Conservation (phyloP, 768 basidiomycete genomes). For the Mycena pura region DNA sequence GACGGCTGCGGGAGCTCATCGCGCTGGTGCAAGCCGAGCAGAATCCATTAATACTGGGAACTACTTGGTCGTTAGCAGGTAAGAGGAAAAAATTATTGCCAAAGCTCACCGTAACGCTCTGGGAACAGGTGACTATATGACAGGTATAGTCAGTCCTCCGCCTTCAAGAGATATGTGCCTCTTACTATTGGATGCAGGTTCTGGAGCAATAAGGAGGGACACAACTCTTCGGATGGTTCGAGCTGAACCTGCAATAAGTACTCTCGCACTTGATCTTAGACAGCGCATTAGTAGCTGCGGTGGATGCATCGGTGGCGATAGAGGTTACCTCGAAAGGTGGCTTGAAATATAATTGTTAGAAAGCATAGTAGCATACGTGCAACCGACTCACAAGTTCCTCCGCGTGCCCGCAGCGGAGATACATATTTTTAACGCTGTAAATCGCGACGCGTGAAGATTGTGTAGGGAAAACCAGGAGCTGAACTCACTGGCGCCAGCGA, state of each 20-base stretch:
- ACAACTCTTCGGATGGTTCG: conserved; percentile 54
- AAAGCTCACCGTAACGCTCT: conserved; percentile 51
- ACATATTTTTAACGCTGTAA: conserved; percentile 54
- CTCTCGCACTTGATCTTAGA: conserved; percentile 55
- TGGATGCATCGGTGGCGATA: not conserved
- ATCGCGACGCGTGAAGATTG: conserved; percentile 5
- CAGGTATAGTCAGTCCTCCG: conserved; percentile 9
- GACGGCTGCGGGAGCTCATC: conserved; percentile 19
- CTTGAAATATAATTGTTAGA: conserved; percentile 16
- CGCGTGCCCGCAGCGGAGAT: conserved; percentile 54
- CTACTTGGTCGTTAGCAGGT: conserved; percentile 34
- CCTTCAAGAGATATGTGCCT: conserved; percentile 10
- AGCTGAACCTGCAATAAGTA: conserved; percentile 60
- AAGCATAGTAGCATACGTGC: conserved; percentile 1
- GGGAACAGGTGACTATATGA: conserved; percentile 48
- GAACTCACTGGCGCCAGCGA: conserved; percentile 58
- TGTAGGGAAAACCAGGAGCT: conserved; percentile 1
- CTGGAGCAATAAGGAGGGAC: conserved; percentile 48
- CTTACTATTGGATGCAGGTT: conserved; percentile 58
- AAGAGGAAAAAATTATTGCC: not conserved
- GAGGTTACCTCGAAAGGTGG: conserved; percentile 16
- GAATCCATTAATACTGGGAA: conserved; percentile 47
- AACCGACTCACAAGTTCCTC: conserved; percentile 46
- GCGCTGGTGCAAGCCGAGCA: conserved; percentile 49
- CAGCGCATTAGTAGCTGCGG: conserved; percentile 13